Evolutionary conservation across 192 early-diverging fungal genomes (phyloP), one percentile per base, ranked within the genome.

Genomic region (Coemansia sp.): DNA sequence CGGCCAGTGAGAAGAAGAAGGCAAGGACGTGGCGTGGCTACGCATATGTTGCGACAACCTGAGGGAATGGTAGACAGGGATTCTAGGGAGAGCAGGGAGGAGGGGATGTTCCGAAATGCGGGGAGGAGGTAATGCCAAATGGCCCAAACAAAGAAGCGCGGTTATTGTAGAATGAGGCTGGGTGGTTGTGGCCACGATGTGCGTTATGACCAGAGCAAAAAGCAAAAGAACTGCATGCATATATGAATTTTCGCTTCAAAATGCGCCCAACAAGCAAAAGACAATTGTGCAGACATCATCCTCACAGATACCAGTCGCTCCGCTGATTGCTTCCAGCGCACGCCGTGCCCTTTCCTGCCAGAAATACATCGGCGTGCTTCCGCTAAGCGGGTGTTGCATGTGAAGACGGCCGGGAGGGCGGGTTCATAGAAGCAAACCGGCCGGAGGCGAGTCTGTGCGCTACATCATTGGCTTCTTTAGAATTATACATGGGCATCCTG

Each of bases 121-220:
- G 57, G 57, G 57, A 59, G 11, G 39, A 41, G 39, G 36, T 19
- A 41, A 16, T 26, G 43, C 43, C 39, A 42, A 8, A 9, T 39
- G 26, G 55, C 42, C 13, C 54, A 59, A 55, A 46, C 57, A 59
- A 59, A 15, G 57, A 39, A 59, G 57, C 12, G 51, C 52, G 40
- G 65, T 49, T 67, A 67, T 47, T 67, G 65, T 56, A 46, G 52
- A 52, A 55, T 52, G 54, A 55, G 51, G 63, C 63, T 15, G 16
- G 48, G 19, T 48, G 65, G 54, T 41, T 65, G 41, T 22, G 11
- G 55, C 56, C 18, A 52, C 32, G 41, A 37, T 57, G 47, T 61
- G 66, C 58, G 66, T 59, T 61, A 68, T 68, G 58, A 61, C 66
- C 13, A 46, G 32, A 47, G 63, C 32, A 45, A 57, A 47, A 46